Base-by-base conservation (phyloP, 148 eudicot genomes). In the Euryodendron excelsum region DNA sequence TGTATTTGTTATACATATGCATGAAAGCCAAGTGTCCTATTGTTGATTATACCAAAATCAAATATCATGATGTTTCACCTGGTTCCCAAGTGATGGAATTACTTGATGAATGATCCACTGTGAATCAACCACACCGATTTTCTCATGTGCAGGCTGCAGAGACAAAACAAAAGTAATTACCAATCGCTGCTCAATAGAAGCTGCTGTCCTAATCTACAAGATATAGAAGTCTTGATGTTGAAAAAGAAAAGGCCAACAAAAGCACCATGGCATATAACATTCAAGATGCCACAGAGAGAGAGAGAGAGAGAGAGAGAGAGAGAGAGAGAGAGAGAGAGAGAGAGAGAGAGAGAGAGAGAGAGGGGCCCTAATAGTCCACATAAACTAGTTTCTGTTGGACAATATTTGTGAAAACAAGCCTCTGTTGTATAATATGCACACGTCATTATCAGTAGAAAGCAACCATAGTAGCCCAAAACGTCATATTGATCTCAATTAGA, bases 111-210 rank as follows among this genome's bases (percentile, higher is more conserved):
- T 71, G 73, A 92, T 86, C 97, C 97, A 92, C 67, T 91, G 91
- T 72, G 94, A 88, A 82, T 92, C 97, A 73, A 92, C 92, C 73
- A 92, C 97, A 8, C 97, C 97, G 60, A 92, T 92, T 80, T 92
- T 92, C 81, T 92, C 97, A 82, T 92, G 97, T 73, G 97, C 94
- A 80, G 97, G 97, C 97, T 90, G 85, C 84, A 84, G 63, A 60
- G 74, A 5, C 67, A 41, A 71, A 72, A 28, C 14, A 74, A 28
- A 47, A 25, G 60, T 31, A 10, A 48, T 9, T n/a, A 48, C 5
- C 9, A 12, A 30, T n/a, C 8, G 23, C 30, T 21, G 33, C 58
- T 13, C 5, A 47, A 31, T 21, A 76, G 30, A 63, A 25, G 69
- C 27, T 14, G 78, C 33, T 39, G 7, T 39, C 53, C 53, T 44